These are phyloP conservation scores for Zizania palustris DNA, from an alignment of 202 grass and related monocot genomes.

Conservation along the genomic window DNA sequence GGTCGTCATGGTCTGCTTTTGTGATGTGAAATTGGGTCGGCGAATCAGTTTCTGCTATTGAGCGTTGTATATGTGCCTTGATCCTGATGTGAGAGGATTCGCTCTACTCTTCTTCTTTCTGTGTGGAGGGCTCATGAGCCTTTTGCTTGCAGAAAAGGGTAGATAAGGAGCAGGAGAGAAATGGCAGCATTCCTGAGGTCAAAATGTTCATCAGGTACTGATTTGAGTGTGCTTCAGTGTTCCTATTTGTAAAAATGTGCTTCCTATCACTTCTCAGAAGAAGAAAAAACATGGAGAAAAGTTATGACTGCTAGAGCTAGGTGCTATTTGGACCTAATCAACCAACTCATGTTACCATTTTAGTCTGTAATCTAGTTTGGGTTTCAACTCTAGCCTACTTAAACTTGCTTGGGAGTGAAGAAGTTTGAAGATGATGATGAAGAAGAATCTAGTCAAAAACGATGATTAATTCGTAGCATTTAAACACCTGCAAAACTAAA, in stretches of 20 bases:
- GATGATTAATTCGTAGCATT: background rate
- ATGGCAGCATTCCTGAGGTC: slow-evolving; percentile 59
- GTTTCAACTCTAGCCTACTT: too few relatives aligned
- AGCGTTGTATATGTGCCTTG: too few relatives aligned
- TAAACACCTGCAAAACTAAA: background rate
- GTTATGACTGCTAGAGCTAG: background rate
- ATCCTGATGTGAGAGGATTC: too few relatives aligned
- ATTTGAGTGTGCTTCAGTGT: background rate
- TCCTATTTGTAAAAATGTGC: background rate
- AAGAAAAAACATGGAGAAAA: background rate
- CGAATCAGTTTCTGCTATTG: too few relatives aligned
- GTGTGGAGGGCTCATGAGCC: too few relatives aligned
- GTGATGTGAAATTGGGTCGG: too few relatives aligned
- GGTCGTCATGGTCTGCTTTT: too few relatives aligned
- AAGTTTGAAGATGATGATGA: too few relatives aligned
- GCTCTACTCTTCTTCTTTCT: too few relatives aligned
- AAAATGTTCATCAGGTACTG: slow-evolving; percentile 46
- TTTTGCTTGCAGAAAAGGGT: background rate
- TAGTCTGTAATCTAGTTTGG: background rate
- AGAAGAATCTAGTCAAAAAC: background rate
- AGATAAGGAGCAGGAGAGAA: background rate
- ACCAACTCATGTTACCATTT: background rate
- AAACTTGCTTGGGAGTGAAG: too few relatives aligned
- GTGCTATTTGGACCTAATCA: background rate
- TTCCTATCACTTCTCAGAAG: background rate